phyloP scores from a whole-genome alignment of 805 yeast species.

The Saccharomycopsis sp. region DNA sequence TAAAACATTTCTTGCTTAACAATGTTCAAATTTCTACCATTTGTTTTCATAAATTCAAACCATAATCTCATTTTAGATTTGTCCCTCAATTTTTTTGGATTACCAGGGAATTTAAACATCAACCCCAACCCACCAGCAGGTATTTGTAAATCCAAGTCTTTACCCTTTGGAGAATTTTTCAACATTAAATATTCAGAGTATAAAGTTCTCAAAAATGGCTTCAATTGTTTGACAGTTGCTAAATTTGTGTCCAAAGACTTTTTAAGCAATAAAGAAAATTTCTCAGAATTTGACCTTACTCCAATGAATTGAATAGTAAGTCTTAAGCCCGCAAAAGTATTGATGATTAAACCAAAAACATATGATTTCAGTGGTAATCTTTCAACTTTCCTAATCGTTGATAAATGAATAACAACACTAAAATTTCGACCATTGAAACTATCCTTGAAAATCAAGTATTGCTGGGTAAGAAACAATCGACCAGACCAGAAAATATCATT shows the following conservation, averaged over 20 bases:
- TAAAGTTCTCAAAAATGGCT: conserved; percentile 58
- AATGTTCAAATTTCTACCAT: conserved; percentile 79
- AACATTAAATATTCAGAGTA: conserved; percentile 80
- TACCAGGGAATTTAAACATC: conserved; percentile 83
- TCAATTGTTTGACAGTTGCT: conserved; percentile 52
- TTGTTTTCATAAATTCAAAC: conserved; percentile 81
- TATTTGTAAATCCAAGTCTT: conserved; percentile 35
- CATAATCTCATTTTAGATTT: conserved; percentile 83
- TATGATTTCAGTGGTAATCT: conserved; percentile 64
- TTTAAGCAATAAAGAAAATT: conserved; percentile 66
- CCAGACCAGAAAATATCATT: conserved; percentile 45
- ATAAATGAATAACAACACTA: conserved; percentile 61
- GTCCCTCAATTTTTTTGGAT: conserved; percentile 67
- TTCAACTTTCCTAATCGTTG: conserved; percentile 79
- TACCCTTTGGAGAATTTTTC: conserved; percentile 41
- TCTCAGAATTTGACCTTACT: conserved; percentile 68
- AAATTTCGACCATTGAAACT: conserved; percentile 62
- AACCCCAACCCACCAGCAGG: conserved; percentile 87
- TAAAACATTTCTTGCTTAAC: conserved; percentile 71
- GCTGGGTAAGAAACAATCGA: conserved; percentile 62
- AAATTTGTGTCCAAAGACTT: conserved; percentile 55
- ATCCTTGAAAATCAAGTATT: conserved; percentile 69
- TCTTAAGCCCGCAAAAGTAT: conserved; percentile 57
- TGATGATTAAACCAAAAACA: conserved; percentile 70
- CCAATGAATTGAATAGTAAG: conserved; percentile 73